phyloP scores from a whole-genome alignment of 371 early-diverging fungal species.

The Blyttiomyces sp. region DNA sequence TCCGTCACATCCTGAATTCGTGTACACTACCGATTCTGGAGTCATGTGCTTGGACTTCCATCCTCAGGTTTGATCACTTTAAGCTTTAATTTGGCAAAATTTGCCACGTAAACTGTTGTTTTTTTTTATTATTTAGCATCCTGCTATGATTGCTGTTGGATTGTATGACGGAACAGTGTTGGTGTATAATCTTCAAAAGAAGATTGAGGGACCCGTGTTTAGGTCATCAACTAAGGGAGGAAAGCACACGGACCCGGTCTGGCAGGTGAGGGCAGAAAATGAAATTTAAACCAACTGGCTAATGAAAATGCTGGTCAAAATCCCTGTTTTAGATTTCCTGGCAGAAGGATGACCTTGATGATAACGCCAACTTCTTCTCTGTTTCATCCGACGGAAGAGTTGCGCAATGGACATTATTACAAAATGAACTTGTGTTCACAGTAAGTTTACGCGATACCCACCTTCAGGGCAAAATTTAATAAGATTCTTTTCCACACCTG shows the following conservation, averaged over 20 bases:
- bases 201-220: constrained; percentile 43
- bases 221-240: constrained; percentile 34
- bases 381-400: constrained; percentile 56
- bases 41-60: constrained; percentile 56
- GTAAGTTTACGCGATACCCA: constrained; percentile 18
- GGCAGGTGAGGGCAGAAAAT: constrained; percentile 33
- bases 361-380: constrained; percentile 56
- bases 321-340: constrained; percentile 45
- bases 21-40: constrained; percentile 49
- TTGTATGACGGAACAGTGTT: constrained; percentile 54
- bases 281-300: too few species aligned
- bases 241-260: constrained; percentile 49
- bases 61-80: constrained; percentile 37
- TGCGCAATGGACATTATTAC: constrained; percentile 53
- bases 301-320: too few species aligned
- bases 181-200: constrained; percentile 54
- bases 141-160: constrained; percentile 56
- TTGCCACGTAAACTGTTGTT: background rate
- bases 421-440: constrained; percentile 51
- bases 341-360: constrained; percentile 62
- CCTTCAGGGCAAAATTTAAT: background rate
- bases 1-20: constrained; percentile 53
- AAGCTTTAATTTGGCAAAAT: constrained; percentile 1
- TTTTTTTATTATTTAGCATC: constrained; percentile 32
- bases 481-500: background rate